Conservation (phyloP, 1,139 yeast species). For the Diutina siamensis region DNA sequence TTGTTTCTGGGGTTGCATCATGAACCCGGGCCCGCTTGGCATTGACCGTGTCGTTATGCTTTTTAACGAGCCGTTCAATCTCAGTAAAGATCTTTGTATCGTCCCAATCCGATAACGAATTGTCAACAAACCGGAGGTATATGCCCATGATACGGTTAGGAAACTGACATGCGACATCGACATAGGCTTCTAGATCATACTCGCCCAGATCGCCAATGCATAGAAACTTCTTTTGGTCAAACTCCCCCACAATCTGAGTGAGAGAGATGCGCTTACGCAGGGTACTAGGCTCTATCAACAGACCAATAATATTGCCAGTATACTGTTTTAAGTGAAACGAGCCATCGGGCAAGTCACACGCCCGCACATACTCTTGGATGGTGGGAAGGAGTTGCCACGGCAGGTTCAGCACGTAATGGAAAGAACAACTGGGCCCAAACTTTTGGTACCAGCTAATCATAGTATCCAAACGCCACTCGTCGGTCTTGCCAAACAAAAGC, state of each 20-base stretch:
- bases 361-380: slow-evolving; percentile 45
- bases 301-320: slow-evolving; percentile 65
- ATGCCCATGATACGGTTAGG: slow-evolving; percentile 64
- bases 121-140: slow-evolving; percentile 69
- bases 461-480: slow-evolving; percentile 60
- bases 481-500: slow-evolving; percentile 54
- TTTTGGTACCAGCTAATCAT: slow-evolving; percentile 56
- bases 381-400: slow-evolving; percentile 82
- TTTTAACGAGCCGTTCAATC: slow-evolving; percentile 10
- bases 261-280: slow-evolving; percentile 66
- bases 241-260: slow-evolving; percentile 55
- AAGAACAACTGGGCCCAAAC: slow-evolving; percentile 30
- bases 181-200: slow-evolving; percentile 85
- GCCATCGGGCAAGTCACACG: slow-evolving; percentile 53
- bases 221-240: slow-evolving; percentile 66
- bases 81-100: slow-evolving; percentile 31
- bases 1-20: slow-evolving; percentile 10
- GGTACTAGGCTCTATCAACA: slow-evolving; percentile 78
- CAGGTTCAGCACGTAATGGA: slow-evolving; percentile 90
- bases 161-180: slow-evolving; percentile 47
- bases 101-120: slow-evolving; percentile 47
- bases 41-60: not conserved
- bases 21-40: not conserved
- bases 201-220: slow-evolving; percentile 95
- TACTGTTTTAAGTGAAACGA: slow-evolving; percentile 84